Evolutionary conservation across 805 yeast genomes (phyloP), one percentile per base, ranked within the genome.

Genomic region (Suhomyces pyralidae): DNA sequence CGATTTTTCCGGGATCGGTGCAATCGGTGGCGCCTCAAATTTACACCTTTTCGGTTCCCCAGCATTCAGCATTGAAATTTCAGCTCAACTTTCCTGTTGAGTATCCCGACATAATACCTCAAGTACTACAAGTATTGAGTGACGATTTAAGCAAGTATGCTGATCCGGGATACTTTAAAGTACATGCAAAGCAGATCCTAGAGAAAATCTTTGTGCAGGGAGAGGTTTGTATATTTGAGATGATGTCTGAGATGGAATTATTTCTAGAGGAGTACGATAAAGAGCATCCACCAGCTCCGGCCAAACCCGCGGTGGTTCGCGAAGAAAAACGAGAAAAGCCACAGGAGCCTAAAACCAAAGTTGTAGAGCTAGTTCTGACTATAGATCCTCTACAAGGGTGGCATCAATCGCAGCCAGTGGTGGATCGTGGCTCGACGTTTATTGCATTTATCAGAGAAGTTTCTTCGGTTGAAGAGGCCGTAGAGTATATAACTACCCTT

Each of bases 391-490:
- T 88, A n/a, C 80, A 74, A 40, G 87, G 86, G 1, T 94, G 98
- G 98, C 62, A 71, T 0, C 76, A 78, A 9, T 86, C 96, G 0
- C 96, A 88, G 1, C 88, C 96, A 0, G 79, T 92, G 1, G 71
- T 78, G 1, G 99, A 93, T 66, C 73, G 97, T 51, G 90, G 89
- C 12, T 90, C 97, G 0, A 85, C 90, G 0, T 93, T 93, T 60
- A 79, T 90, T 49, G 97, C 88, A 0, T 87, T 83, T 64, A 90
- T 92, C 0, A 73, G 83, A 36, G 70, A 67, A 46, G 93, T 85
- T 0, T 64, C 76, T 15, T 77, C 87, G 0, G 85, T 84, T n/a
- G 83, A 81, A 2, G 90, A 92, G 53, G 96, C 91, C 1, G 65
- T 74, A 51, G 70, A 69, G 5, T 75, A 72, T 34, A 63, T 93